These are phyloP conservation scores for Massarina eburnea DNA, from an alignment of 2,329 filamentous ascomycete species.

Conservation along the genomic window DNA sequence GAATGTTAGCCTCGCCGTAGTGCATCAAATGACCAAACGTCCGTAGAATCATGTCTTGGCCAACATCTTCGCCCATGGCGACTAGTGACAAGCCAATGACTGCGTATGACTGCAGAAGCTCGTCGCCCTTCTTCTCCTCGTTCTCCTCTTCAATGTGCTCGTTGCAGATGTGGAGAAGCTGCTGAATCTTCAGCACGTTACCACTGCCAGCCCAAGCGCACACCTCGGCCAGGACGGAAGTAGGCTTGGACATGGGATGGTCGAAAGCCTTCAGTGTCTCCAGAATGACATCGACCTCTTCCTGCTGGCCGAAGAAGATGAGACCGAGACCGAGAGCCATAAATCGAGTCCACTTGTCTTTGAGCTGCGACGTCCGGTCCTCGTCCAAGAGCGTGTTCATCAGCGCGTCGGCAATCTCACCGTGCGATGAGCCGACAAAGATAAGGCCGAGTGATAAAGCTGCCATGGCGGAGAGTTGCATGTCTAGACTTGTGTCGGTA, in stretches of 20 bases:
- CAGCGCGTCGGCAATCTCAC: constrained; percentile 89
- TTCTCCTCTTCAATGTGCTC: constrained; percentile 94
- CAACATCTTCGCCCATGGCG: constrained; percentile 97
- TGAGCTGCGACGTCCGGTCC: constrained; percentile 84
- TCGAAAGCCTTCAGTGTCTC: constrained; percentile 97
- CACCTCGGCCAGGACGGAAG: constrained; percentile 88
- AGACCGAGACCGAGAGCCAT: constrained; percentile 91
- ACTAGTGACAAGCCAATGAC: constrained; percentile 92
- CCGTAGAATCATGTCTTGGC: constrained; percentile 96
- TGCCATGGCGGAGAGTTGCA: constrained; percentile 96
- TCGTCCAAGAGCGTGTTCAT: constrained; percentile 92
- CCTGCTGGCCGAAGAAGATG: constrained; percentile 93
- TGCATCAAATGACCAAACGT: constrained; percentile 99
- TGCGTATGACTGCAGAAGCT: constrained; percentile 92
- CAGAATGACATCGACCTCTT: constrained; percentile 97
- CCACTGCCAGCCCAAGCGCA: constrained; percentile 98
- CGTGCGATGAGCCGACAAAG: constrained; percentile 88
- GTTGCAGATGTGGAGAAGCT: constrained; percentile 96
- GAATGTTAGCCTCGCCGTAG: constrained; percentile 96
- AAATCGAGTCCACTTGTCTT: constrained; percentile 98
- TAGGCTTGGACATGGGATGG: constrained; percentile 96
- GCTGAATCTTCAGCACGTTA: constrained; percentile 94
- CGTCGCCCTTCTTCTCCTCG: constrained; percentile 86
- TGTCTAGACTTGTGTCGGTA: constrained; percentile 77
- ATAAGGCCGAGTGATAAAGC: constrained; percentile 87